phyloP scores from a whole-genome alignment of 2,329 filamentous ascomycete species.

The Xylaria polymorpha region DNA sequence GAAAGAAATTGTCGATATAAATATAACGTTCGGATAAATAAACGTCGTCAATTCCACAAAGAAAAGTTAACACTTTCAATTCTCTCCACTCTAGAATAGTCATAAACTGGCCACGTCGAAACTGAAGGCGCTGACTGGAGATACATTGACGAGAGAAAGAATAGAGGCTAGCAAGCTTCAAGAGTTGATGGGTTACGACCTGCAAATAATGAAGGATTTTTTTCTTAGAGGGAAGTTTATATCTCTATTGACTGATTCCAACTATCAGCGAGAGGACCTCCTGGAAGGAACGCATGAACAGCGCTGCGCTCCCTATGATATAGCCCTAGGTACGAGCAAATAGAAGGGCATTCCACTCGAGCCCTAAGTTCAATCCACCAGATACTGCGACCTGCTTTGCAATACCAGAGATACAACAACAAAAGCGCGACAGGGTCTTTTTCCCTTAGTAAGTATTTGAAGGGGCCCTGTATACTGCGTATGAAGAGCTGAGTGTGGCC shows the following conservation, averaged over 20 bases:
- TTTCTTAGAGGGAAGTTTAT: too few relatives aligned
- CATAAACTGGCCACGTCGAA: too few relatives aligned
- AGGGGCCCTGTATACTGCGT: slow-evolving; percentile 50
- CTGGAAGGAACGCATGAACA: slow-evolving; percentile 51
- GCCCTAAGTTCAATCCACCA: slow-evolving; percentile 59
- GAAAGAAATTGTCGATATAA: too few relatives aligned
- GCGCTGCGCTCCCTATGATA: slow-evolving; percentile 46
- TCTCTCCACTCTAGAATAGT: too few relatives aligned
- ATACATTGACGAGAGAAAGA: too few relatives aligned
- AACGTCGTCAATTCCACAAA: too few relatives aligned
- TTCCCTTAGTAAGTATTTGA: slow-evolving; percentile 48
- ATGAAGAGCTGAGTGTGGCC: slow-evolving; percentile 52
- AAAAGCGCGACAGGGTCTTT: slow-evolving; percentile 55
- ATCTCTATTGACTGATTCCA: background rate
- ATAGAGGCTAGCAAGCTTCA: too few relatives aligned
- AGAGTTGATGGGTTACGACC: too few relatives aligned
- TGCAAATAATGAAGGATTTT: too few relatives aligned
- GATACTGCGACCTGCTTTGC: slow-evolving; percentile 53
- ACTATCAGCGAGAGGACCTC: slow-evolving; percentile 30
- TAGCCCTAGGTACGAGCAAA: slow-evolving; percentile 52
- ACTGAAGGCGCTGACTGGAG: too few relatives aligned
- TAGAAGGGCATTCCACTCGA: slow-evolving; percentile 57
- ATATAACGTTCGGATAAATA: too few relatives aligned
- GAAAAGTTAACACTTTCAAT: too few relatives aligned
- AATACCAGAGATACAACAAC: slow-evolving; percentile 58